Base-by-base conservation (phyloP, 306 rosid species). In the Cucumis sativus region DNA sequence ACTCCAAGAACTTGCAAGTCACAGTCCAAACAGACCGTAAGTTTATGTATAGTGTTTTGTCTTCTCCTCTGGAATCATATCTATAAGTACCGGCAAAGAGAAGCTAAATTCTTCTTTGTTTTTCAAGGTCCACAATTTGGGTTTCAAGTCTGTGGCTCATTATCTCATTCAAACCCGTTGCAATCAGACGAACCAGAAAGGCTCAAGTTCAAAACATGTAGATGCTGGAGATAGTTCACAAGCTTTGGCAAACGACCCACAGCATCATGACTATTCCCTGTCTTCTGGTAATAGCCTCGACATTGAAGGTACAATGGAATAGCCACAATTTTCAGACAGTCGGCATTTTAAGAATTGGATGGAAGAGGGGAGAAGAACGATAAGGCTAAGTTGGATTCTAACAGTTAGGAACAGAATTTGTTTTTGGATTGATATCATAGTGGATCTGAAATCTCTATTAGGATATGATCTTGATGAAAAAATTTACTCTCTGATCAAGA, bases 91-190 rank as follows among this genome's bases (percentile, higher is more conserved):
- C 1, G 30, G 2, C 30, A 28, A 28, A 28, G 30, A 28, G 3
- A 28, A 28, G 30, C 30, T 28, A 28, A 14, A 30, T 35, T 30
- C 4, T 30, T 74, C 28, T 76, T 65, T 67, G 17, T 51, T 63
- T 8, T 60, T 74, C 10, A 16, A 86, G 89, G 89, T 78, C 21
- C 9, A 15, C 5, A 79, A 77, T 57, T 66, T 79, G 74, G 89
- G 89, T 55, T 86, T 81, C 85, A 86, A 86, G 82, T 86, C 87
- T 39, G 84, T 86, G 78, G 89, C 89, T 20, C 89, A 86, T 71
- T 84, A 81, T 82, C 89, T 86, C 62, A 83, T 86, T 78, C 84
- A 86, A 82, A 81, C 82, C 47, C 57, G n/a, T 8, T 21, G 78
- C n/a, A 23, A 56, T 65, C 43, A 33, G 10, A 21, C 28, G 71